Evolutionary conservation across 371 early-diverging fungal species (phyloP), one percentile per base, ranked within the genome.

Genomic region (Rhizopus sp.): DNA sequence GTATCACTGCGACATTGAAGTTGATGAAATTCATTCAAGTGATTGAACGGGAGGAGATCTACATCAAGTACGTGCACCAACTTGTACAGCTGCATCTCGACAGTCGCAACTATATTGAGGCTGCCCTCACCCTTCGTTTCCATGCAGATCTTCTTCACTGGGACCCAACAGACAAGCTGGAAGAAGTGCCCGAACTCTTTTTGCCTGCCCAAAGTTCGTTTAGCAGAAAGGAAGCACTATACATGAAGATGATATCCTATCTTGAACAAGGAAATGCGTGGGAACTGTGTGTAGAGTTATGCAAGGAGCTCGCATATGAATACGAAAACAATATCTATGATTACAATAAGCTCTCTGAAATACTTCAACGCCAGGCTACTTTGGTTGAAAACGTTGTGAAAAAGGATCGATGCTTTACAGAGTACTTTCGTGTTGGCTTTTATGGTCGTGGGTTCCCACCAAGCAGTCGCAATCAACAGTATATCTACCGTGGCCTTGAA

Each of bases 371-470:
- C 7, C 81, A 85, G 64, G 88, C 89, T 0, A 65, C 68, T n/a
- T 61, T 88, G 41, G 72, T 73, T 29, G 78, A 85, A 8, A 73
- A 73, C 40, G 85, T 92, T 55, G 68, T 77, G 13, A 78, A 71
- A 38, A 81, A 85, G 56, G 85, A 86, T 33, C 77, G 89, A 6
- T 89, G 81, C 52, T 86, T 75, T 57, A 80, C 84, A 2, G 84
- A 82, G 37, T 93, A 90, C 69, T 93, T 85, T 68, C 80, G 90
- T 4, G 93, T 93, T 12, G 88, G 81, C 0, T 91, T 88, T 59
- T 89, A 86, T 65, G 93, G 93, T 5, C 66, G 72, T 33, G 88
- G 85, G 0, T 91, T 85, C 42, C 78, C 82, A 7, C 62, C 73
- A 0, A 68, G 77, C 50, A 62, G 87, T 17, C 81, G 87, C 10